phyloP scores from a whole-genome alignment of 1,284 basidiomycete genomes.

The Fomitopsis betulina region DNA sequence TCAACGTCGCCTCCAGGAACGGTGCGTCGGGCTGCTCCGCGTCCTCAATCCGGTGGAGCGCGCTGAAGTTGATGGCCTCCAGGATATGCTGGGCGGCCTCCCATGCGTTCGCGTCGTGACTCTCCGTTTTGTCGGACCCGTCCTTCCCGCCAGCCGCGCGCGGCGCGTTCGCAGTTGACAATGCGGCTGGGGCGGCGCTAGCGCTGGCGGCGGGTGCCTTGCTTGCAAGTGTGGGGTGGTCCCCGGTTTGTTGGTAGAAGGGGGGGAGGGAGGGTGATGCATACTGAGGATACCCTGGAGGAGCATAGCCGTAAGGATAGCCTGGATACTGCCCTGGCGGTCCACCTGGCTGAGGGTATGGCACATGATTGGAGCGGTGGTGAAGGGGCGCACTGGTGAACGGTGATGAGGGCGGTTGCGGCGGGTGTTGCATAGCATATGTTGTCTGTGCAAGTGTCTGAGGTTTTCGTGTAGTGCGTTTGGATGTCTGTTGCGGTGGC shows the following conservation, averaged over 20 bases:
- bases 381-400: constrained; percentile 56
- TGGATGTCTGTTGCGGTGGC: constrained; percentile 45
- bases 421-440: constrained; percentile 28
- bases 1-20: constrained; percentile 3
- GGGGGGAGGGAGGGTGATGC: not conserved
- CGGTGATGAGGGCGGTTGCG: constrained; percentile 41
- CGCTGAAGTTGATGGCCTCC: constrained; percentile 68
- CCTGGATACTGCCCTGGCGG: constrained; percentile 15
- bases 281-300: constrained; percentile 15
- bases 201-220: not conserved
- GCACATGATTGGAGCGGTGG: constrained; percentile 18
- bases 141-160: constrained; percentile 3
- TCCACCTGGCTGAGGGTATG: constrained; percentile 6
- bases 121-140: constrained; percentile 29
- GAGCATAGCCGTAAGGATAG: constrained; percentile 9
- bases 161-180: not conserved
- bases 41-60: constrained; percentile 32
- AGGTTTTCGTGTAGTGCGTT: constrained; percentile 62
- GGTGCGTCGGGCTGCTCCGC: constrained; percentile 9
- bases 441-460: constrained; percentile 47
- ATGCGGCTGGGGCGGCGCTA: not conserved
- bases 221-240: not conserved
- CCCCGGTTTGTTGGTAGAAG: not conserved
- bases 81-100: constrained; percentile 73
- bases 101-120: constrained; percentile 53